Conservation (phyloP, 192 early-diverging fungal genomes). For the Anaeromyces robustus region DNA sequence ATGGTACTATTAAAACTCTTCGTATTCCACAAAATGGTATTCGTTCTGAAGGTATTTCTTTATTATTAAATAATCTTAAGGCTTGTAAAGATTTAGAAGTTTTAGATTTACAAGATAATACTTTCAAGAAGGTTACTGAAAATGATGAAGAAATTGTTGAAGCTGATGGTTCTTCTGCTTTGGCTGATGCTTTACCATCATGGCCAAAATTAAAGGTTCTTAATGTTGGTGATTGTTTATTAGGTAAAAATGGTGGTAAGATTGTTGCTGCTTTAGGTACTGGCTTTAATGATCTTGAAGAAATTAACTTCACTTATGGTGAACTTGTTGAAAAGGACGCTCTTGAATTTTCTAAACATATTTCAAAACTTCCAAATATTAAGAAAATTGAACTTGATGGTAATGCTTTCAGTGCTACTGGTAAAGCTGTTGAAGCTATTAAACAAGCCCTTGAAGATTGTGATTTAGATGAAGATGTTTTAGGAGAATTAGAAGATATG, state of each 20-base stretch:
- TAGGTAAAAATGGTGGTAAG: constrained; percentile 54
- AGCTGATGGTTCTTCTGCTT: constrained; percentile 45
- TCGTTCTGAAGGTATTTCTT: constrained; percentile 79
- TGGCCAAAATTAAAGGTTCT: constrained; percentile 69
- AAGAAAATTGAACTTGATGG: constrained; percentile 72
- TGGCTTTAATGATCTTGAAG: constrained; percentile 34
- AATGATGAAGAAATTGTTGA: not conserved
- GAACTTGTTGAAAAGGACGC: constrained; percentile 69
- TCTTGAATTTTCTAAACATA: constrained; percentile 46
- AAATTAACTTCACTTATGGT: constrained; percentile 66
- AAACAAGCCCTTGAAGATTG: constrained; percentile 47
- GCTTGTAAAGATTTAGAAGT: constrained; percentile 48
- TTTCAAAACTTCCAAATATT: constrained; percentile 43
- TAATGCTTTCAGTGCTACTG: constrained; percentile 74
- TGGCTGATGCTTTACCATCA: constrained; percentile 53
- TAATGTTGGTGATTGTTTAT: constrained; percentile 83
- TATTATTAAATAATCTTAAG: constrained; percentile 45
- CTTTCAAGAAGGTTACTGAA: constrained; percentile 49
- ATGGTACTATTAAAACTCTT: constrained; percentile 57
- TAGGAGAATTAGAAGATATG: constrained; percentile 95
- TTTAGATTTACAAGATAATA: constrained; percentile 94
- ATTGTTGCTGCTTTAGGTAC: constrained; percentile 49
- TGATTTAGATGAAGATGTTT: constrained; percentile 49
- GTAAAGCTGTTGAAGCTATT: constrained; percentile 56
- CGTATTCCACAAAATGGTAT: constrained; percentile 97